Evolutionary conservation across 345 rosid genomes (phyloP).

Genomic region (Laguncularia racemosa): DNA sequence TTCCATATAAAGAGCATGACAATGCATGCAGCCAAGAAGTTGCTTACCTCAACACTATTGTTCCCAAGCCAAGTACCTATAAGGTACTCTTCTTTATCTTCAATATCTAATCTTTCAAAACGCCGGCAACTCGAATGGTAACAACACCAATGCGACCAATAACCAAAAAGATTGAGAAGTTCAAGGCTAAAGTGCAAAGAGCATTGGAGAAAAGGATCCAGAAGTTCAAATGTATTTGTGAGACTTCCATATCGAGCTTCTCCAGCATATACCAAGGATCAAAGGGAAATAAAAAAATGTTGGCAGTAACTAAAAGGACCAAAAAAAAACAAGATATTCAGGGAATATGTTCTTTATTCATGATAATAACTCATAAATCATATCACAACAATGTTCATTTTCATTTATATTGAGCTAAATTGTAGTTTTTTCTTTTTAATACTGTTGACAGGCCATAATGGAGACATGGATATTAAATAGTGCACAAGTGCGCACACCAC

Average conservation of each 20-base stretch:
- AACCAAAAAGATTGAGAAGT: slow-evolving; percentile 85
- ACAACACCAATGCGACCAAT: slow-evolving; percentile 96
- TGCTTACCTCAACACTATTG: slow-evolving; percentile 73
- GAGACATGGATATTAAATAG: no score
- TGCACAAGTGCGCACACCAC: no score
- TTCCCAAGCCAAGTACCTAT: slow-evolving; percentile 91
- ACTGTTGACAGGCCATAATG: no score
- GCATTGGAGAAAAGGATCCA: slow-evolving; percentile 99
- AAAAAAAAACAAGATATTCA: slow-evolving; percentile 10
- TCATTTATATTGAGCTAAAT: neutral
- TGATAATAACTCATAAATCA: no score
- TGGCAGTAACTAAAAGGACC: slow-evolving; percentile 9
- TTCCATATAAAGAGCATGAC: no score
- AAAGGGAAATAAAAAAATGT: slow-evolving; percentile 87
- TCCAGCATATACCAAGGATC: slow-evolving; percentile 89
- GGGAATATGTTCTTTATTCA: no score
- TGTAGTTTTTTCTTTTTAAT: no score
- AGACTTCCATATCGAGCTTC: slow-evolving; percentile 70
- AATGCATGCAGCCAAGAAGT: no score
- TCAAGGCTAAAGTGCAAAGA: slow-evolving; percentile 79
- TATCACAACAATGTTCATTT: neutral
- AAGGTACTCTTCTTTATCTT: slow-evolving; percentile 87
- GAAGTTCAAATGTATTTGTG: slow-evolving; percentile 86
- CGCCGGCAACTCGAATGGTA: slow-evolving; percentile 92
- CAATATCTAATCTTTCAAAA: slow-evolving; percentile 97